Percentiles rank a stretch among this genome's conserved stretches.
phyloP scores from a whole-genome alignment of 805 yeast genomes.

The Metschnikowia hibisci region DNA sequence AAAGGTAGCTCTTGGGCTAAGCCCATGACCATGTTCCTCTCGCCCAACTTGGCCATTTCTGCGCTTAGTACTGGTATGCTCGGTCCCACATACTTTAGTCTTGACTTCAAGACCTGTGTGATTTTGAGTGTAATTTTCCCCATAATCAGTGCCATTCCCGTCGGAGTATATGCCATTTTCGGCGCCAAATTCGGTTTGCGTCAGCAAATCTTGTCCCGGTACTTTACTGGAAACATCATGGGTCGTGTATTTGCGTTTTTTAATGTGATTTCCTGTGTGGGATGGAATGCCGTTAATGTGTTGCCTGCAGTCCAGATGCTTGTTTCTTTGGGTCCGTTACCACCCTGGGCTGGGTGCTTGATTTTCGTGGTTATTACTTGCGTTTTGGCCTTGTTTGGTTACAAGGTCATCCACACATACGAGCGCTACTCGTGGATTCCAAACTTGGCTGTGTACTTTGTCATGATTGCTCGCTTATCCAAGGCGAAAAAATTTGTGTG shows the following conservation, averaged over 20 bases:
- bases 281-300: constrained; percentile 34
- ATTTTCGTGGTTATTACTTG: constrained; percentile 29
- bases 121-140: constrained; percentile 10
- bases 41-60: constrained; percentile 25
- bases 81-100: constrained; percentile 15
- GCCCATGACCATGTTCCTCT: constrained; percentile 26
- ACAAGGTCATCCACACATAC: constrained; percentile 28
- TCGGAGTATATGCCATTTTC: constrained; percentile 15
- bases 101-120: constrained; percentile 17
- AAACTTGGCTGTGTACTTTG: constrained; percentile 25
- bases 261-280: constrained; percentile 28
- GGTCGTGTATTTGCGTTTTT: constrained; percentile 28
- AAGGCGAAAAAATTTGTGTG: constrained; percentile 23
- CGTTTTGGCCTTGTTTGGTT: constrained; percentile 30
- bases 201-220: constrained; percentile 30
- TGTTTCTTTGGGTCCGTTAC: constrained; percentile 25
- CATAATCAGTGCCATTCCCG: constrained; percentile 16
- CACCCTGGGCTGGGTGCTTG: constrained; percentile 35
- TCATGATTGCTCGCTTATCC: constrained; percentile 27
- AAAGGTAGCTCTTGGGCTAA: constrained; percentile 16
- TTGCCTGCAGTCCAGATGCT: constrained; percentile 30
- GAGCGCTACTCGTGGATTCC: constrained; percentile 34
- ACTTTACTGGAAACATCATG: constrained; percentile 30
- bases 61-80: constrained; percentile 16
- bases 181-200: constrained; percentile 18